Base-by-base conservation (phyloP, 176 grass and related monocot genomes). In the Saccharum officinarum region DNA sequence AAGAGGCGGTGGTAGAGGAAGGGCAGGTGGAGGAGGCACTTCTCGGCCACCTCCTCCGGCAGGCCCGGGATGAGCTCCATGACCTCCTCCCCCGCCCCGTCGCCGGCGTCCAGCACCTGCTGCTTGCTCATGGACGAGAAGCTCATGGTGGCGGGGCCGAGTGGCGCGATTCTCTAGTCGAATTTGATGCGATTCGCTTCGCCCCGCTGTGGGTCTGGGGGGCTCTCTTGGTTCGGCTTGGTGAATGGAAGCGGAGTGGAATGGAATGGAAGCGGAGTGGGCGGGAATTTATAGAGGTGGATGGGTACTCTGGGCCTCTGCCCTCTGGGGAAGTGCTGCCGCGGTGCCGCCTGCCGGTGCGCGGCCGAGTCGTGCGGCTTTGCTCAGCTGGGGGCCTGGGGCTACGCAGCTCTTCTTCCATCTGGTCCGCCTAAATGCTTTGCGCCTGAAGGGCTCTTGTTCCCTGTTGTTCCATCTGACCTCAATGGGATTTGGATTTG, bases 21-120 rank as follows among this genome's bases (percentile, higher is more conserved):
- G 22, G 97, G 97, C n/a, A 99, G 78, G 86, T 96, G 97, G 82
- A 99, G 88, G 78, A 99, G 90, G 84, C 97, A 99, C 92, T 95
- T 95, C 84, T 99, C 97, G 9, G 97, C 97, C 83, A 99, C 90
- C 68, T 99, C 93, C 76, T 97, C 97, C 46, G 97, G 97, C 22
- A 99, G 45, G 25, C 97, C 94, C 0, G 97, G 94, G 85, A 99
- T 95, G 41, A 95, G 77, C 86, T 89, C 90, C 82, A 78, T 86
- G 66, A 44, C 77, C 67, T 84, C 92, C 42, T 31, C 87, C 41
- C 84, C 57, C 6, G 17, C 63, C 25, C 77, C 82, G 40, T 59
- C 57, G 12, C 25, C 67, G 55, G 62, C 26, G 40, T 85, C 75
- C 47, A 89, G 64, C 36, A 73, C 80, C 78, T 86, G 81, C 83